A percentile compares a stretch with the other conserved stretches of the same genome.
These are phyloP conservation scores for Dactylellina leptospora DNA, from an alignment of 2,329 filamentous ascomycete genomes.

Conservation along the genomic window DNA sequence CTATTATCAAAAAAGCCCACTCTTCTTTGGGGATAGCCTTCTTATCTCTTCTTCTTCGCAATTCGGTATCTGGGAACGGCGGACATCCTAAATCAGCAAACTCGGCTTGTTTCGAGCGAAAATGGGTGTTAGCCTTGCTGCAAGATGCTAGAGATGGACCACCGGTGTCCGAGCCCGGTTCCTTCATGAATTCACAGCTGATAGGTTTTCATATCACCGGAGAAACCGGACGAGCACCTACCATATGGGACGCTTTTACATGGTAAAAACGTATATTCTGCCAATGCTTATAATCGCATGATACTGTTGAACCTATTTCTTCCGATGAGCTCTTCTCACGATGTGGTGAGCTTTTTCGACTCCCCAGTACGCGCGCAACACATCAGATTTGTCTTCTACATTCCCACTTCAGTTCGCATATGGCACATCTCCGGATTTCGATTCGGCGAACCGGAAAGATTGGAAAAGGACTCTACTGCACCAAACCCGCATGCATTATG, in stretches of 20 bases:
- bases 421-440: constrained; percentile 23
- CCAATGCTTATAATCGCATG: too few relatives aligned
- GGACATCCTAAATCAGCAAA: constrained; percentile 18
- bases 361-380: neutral
- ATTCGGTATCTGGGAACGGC: constrained; percentile 6
- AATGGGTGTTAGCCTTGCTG: neutral
- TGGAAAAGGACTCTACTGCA: neutral
- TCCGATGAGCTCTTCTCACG: neutral
- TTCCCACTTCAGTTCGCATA: constrained; percentile 8
- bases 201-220: neutral
- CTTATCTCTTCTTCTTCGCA: constrained; percentile 22
- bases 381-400: neutral
- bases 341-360: neutral
- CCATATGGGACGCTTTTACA: too few relatives aligned
- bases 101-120: neutral
- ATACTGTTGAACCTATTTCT: neutral
- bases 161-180: neutral
- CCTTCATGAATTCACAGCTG: neutral
- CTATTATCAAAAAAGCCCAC: constrained; percentile 19
- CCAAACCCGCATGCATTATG: constrained; percentile 6
- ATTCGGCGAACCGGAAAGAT: constrained; percentile 50
- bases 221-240: too few relatives aligned
- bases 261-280: too few relatives aligned
- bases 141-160: neutral
- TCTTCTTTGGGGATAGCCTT: constrained; percentile 11